Base-by-base conservation (phyloP, 1,284 basidiomycete genomes). In the Bondarzewia mesenterica region DNA sequence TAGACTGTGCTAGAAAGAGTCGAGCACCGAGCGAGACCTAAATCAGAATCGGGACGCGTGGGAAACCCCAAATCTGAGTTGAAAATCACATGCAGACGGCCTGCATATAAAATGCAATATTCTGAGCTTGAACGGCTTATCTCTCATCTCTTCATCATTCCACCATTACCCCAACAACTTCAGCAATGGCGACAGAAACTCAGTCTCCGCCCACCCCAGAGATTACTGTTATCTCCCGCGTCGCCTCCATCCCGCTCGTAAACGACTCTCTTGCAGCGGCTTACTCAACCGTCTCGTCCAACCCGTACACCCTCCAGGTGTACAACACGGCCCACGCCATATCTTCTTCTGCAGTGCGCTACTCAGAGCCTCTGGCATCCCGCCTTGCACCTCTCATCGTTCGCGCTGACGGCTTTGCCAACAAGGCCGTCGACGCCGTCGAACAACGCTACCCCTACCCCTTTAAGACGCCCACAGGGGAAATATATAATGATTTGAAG, bases 341-440 rank as follows among this genome's bases (percentile, higher is more conserved):
- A 46, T 77, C 80, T 2, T 69, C 68, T 35, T 70, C 76, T 21
- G 82, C 82, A 3, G 76, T 79, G 60, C 77, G 71, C 60, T 73
- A 74, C 57, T 73, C 82, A 0, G 77, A 79, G 55, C 84, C 86
- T 14, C 52, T 88, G 41, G 81, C 84, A 57, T 66, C 72, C 46
- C 75, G 73, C 48, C 65, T 89, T 25, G 80, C 79, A 0, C 84
- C 87, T 16, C 61, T 86, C 38, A 73, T 88, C 55, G 65, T 70
- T 36, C 72, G 75, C 44, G 83, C 77, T 6, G 79, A 89, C 57
- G 75, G 64, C 21, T 69, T 69, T 50, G 86, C 83, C 16, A 86
- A 87, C 72, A 81, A 78, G 67, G 82, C 77, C 21, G 71, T 88
- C 44, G 85, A 89, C 58, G 77, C 63, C n/a, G 81, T 89, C 46